Evolutionary conservation across 371 early-diverging fungal species (phyloP), one percentile per base, ranked within the genome.

Genomic region (Choanephora cucurbitarum): DNA sequence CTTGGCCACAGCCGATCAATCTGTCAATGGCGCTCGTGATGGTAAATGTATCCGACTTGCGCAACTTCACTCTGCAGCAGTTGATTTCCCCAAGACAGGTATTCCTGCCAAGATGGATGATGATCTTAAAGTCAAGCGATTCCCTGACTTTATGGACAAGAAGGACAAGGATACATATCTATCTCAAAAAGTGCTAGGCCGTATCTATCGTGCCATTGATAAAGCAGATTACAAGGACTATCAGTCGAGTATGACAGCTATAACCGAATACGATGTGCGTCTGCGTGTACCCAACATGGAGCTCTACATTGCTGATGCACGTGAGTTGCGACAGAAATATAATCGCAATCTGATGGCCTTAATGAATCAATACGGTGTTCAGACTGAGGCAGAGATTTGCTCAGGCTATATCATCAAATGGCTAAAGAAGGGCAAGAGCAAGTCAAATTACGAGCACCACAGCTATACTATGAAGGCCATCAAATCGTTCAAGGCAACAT

Each of bases 81-180:
- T 79, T 18, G 80, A 80, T 67, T 77, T 73, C 33, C 77, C 77
- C 1, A 77, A 76, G 45, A 63, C 81, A 1, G 82, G 80, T 1
- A 72, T 62, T 18, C 77, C 84, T 2, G 79, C 72, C 1, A 59
- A 70, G 2, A 18, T 79, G 24, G 63, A 60, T 0, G 53, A 55
- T 0, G 83, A 83, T 18, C 64, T 84, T 1, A 54, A 72, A 7
- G 86, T 87, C 0, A 64, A 51, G 11, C 44, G 37, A 1, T 90
- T 79, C 52, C 95, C 95, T 0, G 92, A 92, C 60, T 95, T 90
- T 56, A 90, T 95, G 92, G 81, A 91, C 46, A 88, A 88, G 60
- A 67, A 72, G 5, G 72, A 72, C 31, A 82, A 83, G 49, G 59
- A 60, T 8, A 60, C 67, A 0, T 92, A 92, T 57, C 8, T 15